These are phyloP conservation scores for Globisporangium parvum DNA, from an alignment of 352 stramenopile species.

Conservation along the genomic window DNA sequence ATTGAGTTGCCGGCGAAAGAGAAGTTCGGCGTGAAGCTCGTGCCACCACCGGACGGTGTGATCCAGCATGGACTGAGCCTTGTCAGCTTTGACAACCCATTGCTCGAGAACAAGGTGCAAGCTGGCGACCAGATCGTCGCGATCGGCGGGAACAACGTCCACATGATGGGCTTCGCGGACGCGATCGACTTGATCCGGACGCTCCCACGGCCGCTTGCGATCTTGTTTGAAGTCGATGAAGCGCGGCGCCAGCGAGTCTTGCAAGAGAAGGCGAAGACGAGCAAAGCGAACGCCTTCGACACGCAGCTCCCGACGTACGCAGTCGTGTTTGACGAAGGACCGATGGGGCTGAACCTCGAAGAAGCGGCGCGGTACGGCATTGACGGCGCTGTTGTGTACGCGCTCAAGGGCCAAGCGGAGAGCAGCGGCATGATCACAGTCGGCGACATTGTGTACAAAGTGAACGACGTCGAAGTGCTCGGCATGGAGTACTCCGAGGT, in stretches of 20 bases:
- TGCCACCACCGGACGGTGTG: constrained; percentile 77
- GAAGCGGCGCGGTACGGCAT: constrained; percentile 80
- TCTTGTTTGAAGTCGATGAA: constrained; percentile 36
- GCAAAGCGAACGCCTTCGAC: constrained; percentile 60
- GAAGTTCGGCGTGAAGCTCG: constrained; percentile 6
- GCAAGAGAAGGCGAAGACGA: constrained; percentile 44
- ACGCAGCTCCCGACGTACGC: constrained; percentile 76
- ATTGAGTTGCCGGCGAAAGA: no score
- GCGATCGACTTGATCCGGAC: constrained; percentile 84
- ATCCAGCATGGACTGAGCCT: constrained; percentile 77
- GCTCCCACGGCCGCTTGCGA: constrained; percentile 50
- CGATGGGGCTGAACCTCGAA: constrained; percentile 83
- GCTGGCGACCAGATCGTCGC: constrained; percentile 60
- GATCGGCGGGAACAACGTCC: constrained; percentile 27
- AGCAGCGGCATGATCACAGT: constrained; percentile 79
- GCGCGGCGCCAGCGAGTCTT: constrained; percentile 48
- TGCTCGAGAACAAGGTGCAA: constrained; percentile 78
- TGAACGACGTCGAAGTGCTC: constrained; percentile 77
- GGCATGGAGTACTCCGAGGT: constrained; percentile 82
- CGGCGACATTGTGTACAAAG: constrained; percentile 85
- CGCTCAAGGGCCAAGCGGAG: constrained; percentile 78
- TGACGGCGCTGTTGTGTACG: constrained; percentile 74
- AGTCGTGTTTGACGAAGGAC: constrained; percentile 80
- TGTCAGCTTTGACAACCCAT: constrained; percentile 83
- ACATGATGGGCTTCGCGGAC: constrained; percentile 76